phyloP scores from a whole-genome alignment of 345 rosid species.

The Eucalyptus erythrocorys region DNA sequence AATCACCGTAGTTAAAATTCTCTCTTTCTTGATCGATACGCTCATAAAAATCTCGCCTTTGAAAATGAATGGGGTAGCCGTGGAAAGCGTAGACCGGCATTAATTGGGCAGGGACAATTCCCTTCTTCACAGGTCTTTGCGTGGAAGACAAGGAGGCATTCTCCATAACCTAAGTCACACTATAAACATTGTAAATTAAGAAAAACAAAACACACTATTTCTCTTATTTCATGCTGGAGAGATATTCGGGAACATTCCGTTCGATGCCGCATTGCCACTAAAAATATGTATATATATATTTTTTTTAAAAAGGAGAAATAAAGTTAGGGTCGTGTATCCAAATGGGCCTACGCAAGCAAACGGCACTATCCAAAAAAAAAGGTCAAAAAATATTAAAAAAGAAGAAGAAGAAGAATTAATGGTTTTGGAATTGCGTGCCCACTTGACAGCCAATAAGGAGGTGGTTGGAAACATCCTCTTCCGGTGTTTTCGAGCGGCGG shows the following conservation, averaged over 20 bases:
- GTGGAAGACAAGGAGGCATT: not conserved
- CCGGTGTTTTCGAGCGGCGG: not conserved
- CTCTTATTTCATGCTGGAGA: not conserved
- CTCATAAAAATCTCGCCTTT: not conserved
- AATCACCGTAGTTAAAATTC: not conserved
- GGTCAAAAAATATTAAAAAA: not conserved
- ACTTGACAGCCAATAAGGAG: not conserved
- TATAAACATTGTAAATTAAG: not conserved
- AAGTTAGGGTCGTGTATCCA: not conserved
- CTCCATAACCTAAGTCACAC: not conserved
- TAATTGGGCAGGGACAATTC: not conserved
- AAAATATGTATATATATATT: not conserved
- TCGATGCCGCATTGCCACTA: not conserved
- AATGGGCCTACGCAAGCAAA: not conserved
- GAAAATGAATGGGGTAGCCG: not conserved
- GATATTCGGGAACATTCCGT: not conserved
- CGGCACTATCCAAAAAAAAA: not conserved
- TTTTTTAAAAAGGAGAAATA: not conserved
- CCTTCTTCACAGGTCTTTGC: not conserved
- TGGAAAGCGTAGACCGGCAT: not conserved
- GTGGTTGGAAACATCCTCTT: not conserved
- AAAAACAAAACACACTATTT: not conserved
- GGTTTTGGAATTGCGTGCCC: not conserved
- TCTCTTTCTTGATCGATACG: not conserved
- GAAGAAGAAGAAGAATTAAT: not conserved